phyloP scores from a whole-genome alignment of 768 basidiomycete species.

The Holtermanniella nyarrowii region DNA sequence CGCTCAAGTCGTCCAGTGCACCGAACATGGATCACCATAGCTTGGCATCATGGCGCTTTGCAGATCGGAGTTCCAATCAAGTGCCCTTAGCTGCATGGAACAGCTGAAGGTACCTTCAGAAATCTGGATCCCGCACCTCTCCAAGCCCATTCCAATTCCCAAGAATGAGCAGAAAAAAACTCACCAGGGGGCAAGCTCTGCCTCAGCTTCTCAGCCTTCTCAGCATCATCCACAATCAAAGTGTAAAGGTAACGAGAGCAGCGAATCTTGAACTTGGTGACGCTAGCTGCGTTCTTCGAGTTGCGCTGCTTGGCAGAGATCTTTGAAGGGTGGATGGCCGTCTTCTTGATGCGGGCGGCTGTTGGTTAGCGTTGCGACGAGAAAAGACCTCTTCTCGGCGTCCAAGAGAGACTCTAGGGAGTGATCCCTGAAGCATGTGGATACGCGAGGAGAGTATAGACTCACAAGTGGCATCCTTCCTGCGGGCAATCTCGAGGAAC shows the following conservation, averaged over 20 bases:
- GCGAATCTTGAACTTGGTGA: slow-evolving; percentile 96
- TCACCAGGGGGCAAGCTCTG: slow-evolving; percentile 88
- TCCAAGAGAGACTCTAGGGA: too few relatives aligned
- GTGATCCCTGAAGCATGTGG: too few relatives aligned
- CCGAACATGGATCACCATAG: too few relatives aligned
- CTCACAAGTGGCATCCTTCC: slow-evolving; percentile 94
- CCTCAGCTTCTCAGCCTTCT: slow-evolving; percentile 96
- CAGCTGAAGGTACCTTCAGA: too few relatives aligned
- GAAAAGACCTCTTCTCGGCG: background rate
- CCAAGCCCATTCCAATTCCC: too few relatives aligned
- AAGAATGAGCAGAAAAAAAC: too few relatives aligned
- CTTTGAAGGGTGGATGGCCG: slow-evolving; percentile 36
- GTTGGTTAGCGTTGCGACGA: slow-evolving; percentile 3
- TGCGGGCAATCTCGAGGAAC: slow-evolving; percentile 91
- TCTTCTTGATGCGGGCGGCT: slow-evolving; percentile 99
- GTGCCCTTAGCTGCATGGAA: too few relatives aligned
- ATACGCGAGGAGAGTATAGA: slow-evolving; percentile 18
- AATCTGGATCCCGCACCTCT: too few relatives aligned
- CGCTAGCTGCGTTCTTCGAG: slow-evolving; percentile 23
- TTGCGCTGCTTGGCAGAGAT: slow-evolving; percentile 31
- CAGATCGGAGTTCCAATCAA: too few relatives aligned
- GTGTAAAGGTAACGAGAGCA: slow-evolving; percentile 83
- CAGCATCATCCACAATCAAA: slow-evolving; percentile 85
- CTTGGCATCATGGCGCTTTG: too few relatives aligned
- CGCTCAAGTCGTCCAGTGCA: too few relatives aligned